These are phyloP conservation scores for Pseudoturritis turrita DNA, from an alignment of 345 rosid species.

Conservation along the genomic window DNA sequence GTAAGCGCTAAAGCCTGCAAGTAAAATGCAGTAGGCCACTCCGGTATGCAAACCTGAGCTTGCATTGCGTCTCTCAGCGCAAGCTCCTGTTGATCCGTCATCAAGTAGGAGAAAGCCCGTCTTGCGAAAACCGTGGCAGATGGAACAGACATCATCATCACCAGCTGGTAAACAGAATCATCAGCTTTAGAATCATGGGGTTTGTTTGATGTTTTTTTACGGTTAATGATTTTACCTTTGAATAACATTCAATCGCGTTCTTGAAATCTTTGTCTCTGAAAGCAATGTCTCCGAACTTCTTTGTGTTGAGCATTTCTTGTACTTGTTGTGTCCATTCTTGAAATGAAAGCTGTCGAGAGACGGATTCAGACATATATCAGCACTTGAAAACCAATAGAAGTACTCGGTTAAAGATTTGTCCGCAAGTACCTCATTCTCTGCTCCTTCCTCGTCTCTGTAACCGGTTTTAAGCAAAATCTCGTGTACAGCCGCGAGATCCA, in stretches of 20 bases:
- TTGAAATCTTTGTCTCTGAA: slow-evolving; percentile 80
- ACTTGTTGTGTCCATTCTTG: slow-evolving; percentile 93
- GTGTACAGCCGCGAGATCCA: slow-evolving; percentile 69
- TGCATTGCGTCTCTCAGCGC: slow-evolving; percentile 98
- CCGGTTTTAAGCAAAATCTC: slow-evolving; percentile 63
- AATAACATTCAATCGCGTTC: slow-evolving; percentile 65
- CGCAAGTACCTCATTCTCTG: slow-evolving; percentile 50
- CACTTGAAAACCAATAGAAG: neutral
- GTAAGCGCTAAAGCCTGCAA: slow-evolving; percentile 94
- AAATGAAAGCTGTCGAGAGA: slow-evolving; percentile 48
- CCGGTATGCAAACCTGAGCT: slow-evolving; percentile 90
- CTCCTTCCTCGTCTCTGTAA: slow-evolving; percentile 68
- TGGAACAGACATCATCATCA: slow-evolving; percentile 57
- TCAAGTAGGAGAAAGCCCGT: slow-evolving; percentile 49
- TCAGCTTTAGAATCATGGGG: neutral
- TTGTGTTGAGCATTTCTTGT: slow-evolving; percentile 77
- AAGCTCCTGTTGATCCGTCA: slow-evolving; percentile 59
- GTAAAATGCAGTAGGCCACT: slow-evolving; percentile 98
- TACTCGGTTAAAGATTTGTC: neutral
- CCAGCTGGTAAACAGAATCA: slow-evolving; percentile 42
- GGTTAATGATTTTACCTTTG: slow-evolving; percentile 44
- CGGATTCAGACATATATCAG: neutral
- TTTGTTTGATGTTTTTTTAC: neutral
- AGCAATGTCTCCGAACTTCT: slow-evolving; percentile 74
- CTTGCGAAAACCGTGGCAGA: slow-evolving; percentile 58